phyloP scores from a whole-genome alignment of 1,284 basidiomycete genomes.

The Schizophyllum commune region DNA sequence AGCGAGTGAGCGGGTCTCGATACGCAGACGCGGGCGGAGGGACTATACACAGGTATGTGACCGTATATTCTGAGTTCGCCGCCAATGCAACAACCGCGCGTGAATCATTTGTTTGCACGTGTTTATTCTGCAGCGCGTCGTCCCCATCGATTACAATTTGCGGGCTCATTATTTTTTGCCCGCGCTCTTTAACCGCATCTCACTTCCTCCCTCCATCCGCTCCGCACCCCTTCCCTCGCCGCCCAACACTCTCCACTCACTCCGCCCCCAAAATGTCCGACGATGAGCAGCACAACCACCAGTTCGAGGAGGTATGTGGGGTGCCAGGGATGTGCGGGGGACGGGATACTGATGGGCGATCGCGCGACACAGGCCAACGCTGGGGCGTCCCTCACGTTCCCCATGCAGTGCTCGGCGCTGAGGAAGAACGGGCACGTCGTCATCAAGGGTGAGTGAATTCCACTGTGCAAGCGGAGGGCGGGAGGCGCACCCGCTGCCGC shows the following conservation, averaged over 20 bases:
- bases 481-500: background rate
- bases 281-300: conserved; percentile 86
- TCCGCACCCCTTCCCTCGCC: conserved; percentile 13
- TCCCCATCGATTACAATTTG: background rate
- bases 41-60: background rate
- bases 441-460: conserved; percentile 79
- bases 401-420: conserved; percentile 98
- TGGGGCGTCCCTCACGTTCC: conserved; percentile 84
- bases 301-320: conserved; percentile 67
- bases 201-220: conserved; percentile 14
- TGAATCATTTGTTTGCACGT: background rate
- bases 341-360: conserved; percentile 11
- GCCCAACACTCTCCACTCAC: conserved; percentile 13
- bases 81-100: background rate
- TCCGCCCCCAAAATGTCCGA: conserved; percentile 64
- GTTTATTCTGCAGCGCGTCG: background rate
- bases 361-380: conserved; percentile 46
- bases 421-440: conserved; percentile 94
- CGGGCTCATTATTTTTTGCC: background rate
- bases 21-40: too few species aligned
- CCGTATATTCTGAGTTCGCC: background rate
- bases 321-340: background rate
- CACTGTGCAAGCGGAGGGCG: conserved; percentile 2
- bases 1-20: background rate
- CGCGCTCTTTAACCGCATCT: background rate